Conservation (phyloP, 805 yeast species). For the Yamadazyma olivae region DNA sequence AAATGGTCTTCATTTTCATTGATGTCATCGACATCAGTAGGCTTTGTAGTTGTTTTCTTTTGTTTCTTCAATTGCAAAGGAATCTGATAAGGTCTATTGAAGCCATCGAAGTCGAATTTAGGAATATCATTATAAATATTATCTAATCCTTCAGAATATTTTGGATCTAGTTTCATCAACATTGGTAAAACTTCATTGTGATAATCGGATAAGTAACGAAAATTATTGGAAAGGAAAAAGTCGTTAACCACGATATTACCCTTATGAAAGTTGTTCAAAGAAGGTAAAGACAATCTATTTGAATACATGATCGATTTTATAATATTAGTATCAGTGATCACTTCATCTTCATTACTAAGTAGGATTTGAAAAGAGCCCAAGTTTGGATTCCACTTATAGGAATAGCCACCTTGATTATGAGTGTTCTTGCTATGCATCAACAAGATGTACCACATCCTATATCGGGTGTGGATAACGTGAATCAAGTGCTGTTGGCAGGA, state of each 20-base stretch:
- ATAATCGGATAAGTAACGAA: conserved; percentile 33
- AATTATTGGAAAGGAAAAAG: conserved; percentile 32
- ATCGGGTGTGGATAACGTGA: conserved; percentile 35
- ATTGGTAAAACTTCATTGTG: conserved; percentile 35
- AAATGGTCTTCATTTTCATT: too few species aligned
- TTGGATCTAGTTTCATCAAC: conserved; percentile 23
- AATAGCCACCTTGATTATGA: conserved; percentile 18
- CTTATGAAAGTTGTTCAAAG: conserved; percentile 25
- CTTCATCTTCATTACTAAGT: conserved; percentile 18
- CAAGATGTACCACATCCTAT: conserved; percentile 32
- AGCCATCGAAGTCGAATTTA: conserved; percentile 29
- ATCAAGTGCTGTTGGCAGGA: conserved; percentile 36
- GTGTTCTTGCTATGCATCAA: conserved; percentile 26
- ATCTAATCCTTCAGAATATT: conserved; percentile 27
- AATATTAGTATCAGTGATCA: conserved; percentile 28
- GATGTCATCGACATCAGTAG: conserved; percentile 1
- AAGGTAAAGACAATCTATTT: conserved; percentile 28
- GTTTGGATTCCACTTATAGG: conserved; percentile 35
- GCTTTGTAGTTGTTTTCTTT: conserved; percentile 1
- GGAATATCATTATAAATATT: conserved; percentile 30
- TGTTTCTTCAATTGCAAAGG: conserved; percentile 13
- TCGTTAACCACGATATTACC: conserved; percentile 34
- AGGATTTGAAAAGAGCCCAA: conserved; percentile 32
- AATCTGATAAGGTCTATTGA: conserved; percentile 21
- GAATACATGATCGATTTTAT: conserved; percentile 30